Base-by-base conservation (phyloP, 371 early-diverging fungal genomes). In the Apophysomyces elegans region DNA sequence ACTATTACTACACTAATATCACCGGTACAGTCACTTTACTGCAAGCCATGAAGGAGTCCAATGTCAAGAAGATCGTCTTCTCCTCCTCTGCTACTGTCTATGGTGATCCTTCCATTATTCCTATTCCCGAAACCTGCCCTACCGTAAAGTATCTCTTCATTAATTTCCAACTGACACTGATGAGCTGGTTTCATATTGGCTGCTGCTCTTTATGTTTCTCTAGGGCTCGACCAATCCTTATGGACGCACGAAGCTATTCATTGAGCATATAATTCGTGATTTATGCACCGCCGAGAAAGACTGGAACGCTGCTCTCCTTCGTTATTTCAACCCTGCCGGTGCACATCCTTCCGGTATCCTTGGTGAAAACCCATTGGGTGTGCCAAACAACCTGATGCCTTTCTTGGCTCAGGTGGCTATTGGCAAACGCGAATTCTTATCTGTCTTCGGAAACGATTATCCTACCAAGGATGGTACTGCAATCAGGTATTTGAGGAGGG, bases 281-380 rank as follows among this genome's bases (percentile, higher is more conserved):
- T 79, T 88, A 14, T 86, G 86, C 72, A 74, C 75, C 11, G 90
- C 91, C 35, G 79, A 85, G 50, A 65, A 74, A 12, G 84, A 83
- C 21, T 91, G 89, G 91, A 89, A 86, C 56, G 91, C 90, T 11
- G 85, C 88, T 58, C 74, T 94, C 56, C 81, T 95, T 50, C 82
- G 96, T 50, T 96, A 95, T 85, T 96, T 96, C 64, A 96, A 96
- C 80, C 96, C 96, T 32, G 90, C 91, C 1, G 92, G 93, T 58
- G 96, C 96, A 1, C 96, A 95, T 74, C 85, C 88, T 36, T 89
- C 91, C 36, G 96, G 95, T 41, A 79, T 84, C 63, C 88, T 96
- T 82, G 96, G 96, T 62, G 96, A 96, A 70, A 90, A 92, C 69
- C 93, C 93, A 16, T 80, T 78, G 64, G 91, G 90, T 68, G 74